Evolutionary conservation across 495 filamentous ascomycete species (phyloP).

Genomic region (Neurospora sp.): DNA sequence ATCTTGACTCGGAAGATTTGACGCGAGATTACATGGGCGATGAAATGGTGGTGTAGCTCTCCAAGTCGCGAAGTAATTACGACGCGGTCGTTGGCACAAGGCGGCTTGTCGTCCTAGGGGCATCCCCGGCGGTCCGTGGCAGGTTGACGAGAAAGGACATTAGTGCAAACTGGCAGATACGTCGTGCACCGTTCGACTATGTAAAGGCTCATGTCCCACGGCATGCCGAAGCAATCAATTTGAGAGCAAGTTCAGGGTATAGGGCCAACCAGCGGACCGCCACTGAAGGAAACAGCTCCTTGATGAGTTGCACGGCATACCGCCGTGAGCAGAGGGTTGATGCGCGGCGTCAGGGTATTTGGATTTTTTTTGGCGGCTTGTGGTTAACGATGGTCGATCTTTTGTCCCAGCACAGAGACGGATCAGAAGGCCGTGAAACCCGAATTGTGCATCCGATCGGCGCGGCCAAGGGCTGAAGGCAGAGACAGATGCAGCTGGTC

Average conservation of each 20-base stretch:
- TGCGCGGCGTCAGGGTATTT: background rate
- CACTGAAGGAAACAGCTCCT: background rate
- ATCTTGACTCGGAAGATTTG: background rate
- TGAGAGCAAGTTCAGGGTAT: background rate
- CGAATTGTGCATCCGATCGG: background rate
- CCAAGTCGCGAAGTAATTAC: background rate
- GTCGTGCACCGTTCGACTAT: slow-evolving; percentile 3
- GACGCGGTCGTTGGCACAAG: slow-evolving; percentile 8
- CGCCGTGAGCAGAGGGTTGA: background rate
- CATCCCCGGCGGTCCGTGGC: slow-evolving; percentile 3
- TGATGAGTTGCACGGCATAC: background rate
- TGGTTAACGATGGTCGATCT: background rate
- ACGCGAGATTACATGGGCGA: background rate
- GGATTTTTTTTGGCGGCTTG: background rate
- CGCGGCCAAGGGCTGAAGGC: background rate
- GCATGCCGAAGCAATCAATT: slow-evolving; percentile 14
- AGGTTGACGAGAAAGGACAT: slow-evolving; percentile 16
- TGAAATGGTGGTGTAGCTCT: background rate
- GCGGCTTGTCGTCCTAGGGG: slow-evolving; percentile 10
- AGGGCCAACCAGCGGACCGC: background rate
- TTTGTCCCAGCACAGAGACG: background rate
- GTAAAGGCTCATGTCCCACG: slow-evolving; percentile 11
- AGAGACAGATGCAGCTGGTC: background rate
- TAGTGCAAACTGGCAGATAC: slow-evolving; percentile 1
- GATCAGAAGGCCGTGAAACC: background rate